Conservation (phyloP, 805 yeast species). For the Ogataea pilisensis region DNA sequence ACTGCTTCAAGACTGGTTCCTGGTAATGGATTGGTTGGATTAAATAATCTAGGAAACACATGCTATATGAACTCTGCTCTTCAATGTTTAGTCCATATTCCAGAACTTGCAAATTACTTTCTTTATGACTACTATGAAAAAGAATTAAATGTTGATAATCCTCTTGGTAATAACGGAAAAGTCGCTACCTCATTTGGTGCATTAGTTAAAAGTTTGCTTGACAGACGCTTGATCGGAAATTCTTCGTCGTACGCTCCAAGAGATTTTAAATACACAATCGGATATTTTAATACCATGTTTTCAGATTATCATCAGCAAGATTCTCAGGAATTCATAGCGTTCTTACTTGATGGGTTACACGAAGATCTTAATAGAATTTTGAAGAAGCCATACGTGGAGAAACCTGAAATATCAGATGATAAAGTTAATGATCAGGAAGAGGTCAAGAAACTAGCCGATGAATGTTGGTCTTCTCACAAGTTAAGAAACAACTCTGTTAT, state of each 20-base stretch:
- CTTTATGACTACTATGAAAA: constrained; percentile 50
- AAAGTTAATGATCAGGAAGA: constrained; percentile 50
- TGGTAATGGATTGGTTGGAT: constrained; percentile 52
- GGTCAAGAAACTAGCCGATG: constrained; percentile 59
- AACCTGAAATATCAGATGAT: constrained; percentile 73
- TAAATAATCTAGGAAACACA: constrained; percentile 78
- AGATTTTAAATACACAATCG: constrained; percentile 74
- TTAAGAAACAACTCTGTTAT: constrained; percentile 80
- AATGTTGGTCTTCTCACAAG: constrained; percentile 78
- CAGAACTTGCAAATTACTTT: constrained; percentile 77
- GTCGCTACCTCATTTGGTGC: constrained; percentile 74
- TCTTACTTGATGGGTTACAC: constrained; percentile 81
- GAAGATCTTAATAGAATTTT: constrained; percentile 85
- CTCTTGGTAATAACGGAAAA: constrained; percentile 80
- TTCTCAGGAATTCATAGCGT: constrained; percentile 88
- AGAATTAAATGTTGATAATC: constrained; percentile 74
- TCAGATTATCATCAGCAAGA: constrained; percentile 86
- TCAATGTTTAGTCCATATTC: constrained; percentile 83
- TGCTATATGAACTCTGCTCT: constrained; percentile 95
- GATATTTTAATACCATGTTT: constrained; percentile 73
- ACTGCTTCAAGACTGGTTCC: constrained; percentile 15
- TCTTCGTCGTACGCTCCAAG: constrained; percentile 51
- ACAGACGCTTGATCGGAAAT: constrained; percentile 20
- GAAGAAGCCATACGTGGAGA: constrained; percentile 82
- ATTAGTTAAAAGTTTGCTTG: constrained; percentile 59